Evolutionary conservation across 176 grass and related monocot species (phyloP).

Genomic region (Carex parvula): DNA sequence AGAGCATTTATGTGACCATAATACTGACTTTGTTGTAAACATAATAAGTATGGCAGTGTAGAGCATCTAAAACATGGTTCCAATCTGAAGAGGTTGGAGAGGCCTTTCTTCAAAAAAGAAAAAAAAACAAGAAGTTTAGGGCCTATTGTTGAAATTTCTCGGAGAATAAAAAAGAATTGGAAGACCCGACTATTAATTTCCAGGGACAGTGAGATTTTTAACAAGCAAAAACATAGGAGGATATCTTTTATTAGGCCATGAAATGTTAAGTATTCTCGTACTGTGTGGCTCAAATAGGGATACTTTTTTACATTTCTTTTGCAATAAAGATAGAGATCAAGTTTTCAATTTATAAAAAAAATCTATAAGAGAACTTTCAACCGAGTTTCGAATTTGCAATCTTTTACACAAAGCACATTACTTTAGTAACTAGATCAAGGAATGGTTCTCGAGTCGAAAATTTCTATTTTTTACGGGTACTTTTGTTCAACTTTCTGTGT

Average conservation of each 20-base stretch:
- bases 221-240: neutral
- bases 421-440: too few species aligned
- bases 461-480: too few species aligned
- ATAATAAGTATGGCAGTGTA: neutral
- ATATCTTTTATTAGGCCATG: neutral
- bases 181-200: neutral
- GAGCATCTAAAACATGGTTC: neutral
- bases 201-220: neutral
- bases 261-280: neutral
- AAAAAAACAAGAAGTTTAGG: neutral
- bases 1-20: neutral
- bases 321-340: too few species aligned
- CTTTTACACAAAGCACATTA: too few species aligned
- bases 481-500: too few species aligned
- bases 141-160: neutral
- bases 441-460: too few species aligned
- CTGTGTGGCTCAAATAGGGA: too few species aligned
- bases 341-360: too few species aligned
- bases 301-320: too few species aligned
- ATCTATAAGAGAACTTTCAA: too few species aligned
- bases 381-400: too few species aligned
- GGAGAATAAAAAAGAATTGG: neutral
- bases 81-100: neutral
- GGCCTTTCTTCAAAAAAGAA: neutral
- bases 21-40: neutral